Conservation (phyloP, 1,284 basidiomycete species). For the Thelephora terrestris region DNA sequence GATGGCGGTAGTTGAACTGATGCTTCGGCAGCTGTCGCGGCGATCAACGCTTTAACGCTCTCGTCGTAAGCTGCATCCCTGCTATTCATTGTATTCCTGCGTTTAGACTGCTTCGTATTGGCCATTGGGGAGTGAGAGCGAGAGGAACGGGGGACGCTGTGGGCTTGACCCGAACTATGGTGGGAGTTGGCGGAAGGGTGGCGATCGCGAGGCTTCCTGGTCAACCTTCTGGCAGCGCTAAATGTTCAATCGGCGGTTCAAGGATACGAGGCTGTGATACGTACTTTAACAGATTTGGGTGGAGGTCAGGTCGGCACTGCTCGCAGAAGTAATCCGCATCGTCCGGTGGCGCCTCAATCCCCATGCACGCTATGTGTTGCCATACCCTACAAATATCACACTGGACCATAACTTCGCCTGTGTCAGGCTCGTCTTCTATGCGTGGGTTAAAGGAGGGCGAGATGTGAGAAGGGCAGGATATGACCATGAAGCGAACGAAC, state of each 20-base stretch:
- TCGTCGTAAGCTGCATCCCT: conserved; percentile 92
- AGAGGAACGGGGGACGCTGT: conserved; percentile 44
- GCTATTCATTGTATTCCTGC: conserved; percentile 95
- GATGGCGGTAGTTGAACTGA: conserved; percentile 26
- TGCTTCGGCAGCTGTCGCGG: conserved; percentile 61
- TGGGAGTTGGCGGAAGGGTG: conserved; percentile 51
- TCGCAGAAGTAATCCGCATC: conserved; percentile 79
- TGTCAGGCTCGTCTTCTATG: conserved; percentile 70
- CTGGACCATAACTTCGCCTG: conserved; percentile 91
- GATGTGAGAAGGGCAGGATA: conserved; percentile 4
- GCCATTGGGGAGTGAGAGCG: conserved; percentile 66
- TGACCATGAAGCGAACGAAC: conserved; percentile 34
- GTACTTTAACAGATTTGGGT: conserved; percentile 69
- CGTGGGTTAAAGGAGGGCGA: conserved; percentile 19
- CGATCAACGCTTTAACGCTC: conserved; percentile 62
- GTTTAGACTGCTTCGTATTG: conserved; percentile 58
- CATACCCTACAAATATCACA: conserved; percentile 96
- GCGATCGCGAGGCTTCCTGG: conserved; percentile 39
- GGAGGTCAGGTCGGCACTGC: conserved; percentile 82
- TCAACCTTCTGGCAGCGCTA: conserved; percentile 39
- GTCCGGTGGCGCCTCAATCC: conserved; percentile 76
- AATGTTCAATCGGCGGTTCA: conserved; percentile 7
- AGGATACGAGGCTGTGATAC: conserved; percentile 18
- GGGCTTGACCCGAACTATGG: conserved; percentile 21
- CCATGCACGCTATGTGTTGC: conserved; percentile 98